Percentiles rank a stretch among this genome's conserved stretches.
Conservation (phyloP, 805 yeast genomes). For the Wickerhamiella shivajii region DNA sequence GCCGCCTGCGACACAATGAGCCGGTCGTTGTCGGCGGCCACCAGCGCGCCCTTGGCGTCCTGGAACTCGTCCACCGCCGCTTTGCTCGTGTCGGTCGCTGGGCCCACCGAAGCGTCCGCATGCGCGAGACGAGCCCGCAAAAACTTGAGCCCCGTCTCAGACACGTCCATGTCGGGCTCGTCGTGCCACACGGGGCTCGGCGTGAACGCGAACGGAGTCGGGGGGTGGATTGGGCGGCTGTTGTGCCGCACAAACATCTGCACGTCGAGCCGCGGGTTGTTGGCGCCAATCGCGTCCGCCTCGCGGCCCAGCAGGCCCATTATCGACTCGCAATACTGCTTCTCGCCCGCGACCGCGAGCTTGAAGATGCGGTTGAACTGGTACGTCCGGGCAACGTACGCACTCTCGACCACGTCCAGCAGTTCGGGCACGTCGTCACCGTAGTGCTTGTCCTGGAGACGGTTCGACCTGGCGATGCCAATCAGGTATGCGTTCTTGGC, state of each 20-base stretch:
- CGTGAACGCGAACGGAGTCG: constrained; percentile 66
- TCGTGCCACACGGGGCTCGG: constrained; percentile 97
- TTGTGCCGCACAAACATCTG: constrained; percentile 92
- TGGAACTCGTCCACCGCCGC: constrained; percentile 29
- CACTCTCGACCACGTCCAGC: constrained; percentile 67
- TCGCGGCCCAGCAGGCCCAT: constrained; percentile 29
- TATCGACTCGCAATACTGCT: constrained; percentile 26
- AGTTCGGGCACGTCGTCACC: constrained; percentile 89
- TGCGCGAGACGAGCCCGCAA: constrained; percentile 26
- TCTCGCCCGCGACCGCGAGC: constrained; percentile 49
- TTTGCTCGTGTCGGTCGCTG: constrained; percentile 12
- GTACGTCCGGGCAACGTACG: constrained; percentile 64
- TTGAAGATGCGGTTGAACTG: constrained; percentile 56
- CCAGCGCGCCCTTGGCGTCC: constrained; percentile 13
- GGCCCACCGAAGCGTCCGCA: constrained; percentile 26
- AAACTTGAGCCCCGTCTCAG: constrained; percentile 27
- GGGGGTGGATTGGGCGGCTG: constrained; percentile 60
- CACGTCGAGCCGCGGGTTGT: constrained; percentile 60
- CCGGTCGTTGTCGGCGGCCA: constrained; percentile 23
- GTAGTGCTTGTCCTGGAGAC: constrained; percentile 82
- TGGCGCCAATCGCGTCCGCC: constrained; percentile 46
- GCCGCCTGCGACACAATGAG: constrained; percentile 11
- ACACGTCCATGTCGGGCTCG: constrained; percentile 55
- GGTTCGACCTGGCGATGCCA: constrained; percentile 68
- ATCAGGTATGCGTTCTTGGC: constrained; percentile 77